Percentiles rank a stretch among this genome's conserved stretches.
These are phyloP conservation scores for Pinus tabuliformis DNA, from an alignment of 75 land plant species.

Conservation along the genomic window DNA sequence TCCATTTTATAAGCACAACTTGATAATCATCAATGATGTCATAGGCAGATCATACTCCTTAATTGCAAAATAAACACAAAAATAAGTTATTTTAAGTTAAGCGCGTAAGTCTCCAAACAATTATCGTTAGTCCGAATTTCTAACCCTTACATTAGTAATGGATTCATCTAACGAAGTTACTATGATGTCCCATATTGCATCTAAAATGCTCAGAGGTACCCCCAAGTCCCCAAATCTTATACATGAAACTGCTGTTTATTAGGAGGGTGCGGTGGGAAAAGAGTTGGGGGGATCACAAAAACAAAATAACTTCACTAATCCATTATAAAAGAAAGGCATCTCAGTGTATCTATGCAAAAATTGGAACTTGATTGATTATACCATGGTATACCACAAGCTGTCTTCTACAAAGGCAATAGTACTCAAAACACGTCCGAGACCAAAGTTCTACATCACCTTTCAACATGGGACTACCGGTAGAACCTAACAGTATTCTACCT, in stretches of 20 bases:
- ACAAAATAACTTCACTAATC: not conserved
- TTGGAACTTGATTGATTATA: not conserved
- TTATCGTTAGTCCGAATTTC: not conserved
- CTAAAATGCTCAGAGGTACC: not conserved
- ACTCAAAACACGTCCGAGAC: not conserved
- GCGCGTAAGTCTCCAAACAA: not conserved
- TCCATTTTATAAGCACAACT: not conserved
- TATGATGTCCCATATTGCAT: not conserved
- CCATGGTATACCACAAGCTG: not conserved
- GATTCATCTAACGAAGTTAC: not conserved
- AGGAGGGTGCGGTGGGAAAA: not conserved
- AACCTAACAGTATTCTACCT: not conserved
- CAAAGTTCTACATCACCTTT: not conserved
- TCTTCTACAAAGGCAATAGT: conserved; percentile 1
- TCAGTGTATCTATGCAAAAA: not conserved
- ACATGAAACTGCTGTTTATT: not conserved
- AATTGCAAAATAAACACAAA: not conserved
- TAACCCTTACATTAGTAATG: not conserved
- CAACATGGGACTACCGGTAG: not conserved
- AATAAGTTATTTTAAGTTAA: not conserved
- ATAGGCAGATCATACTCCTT: not conserved
- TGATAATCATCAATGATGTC: not conserved
- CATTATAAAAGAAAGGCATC: not conserved
- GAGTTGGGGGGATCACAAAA: not conserved
- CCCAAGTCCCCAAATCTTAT: not conserved